A percentile compares a stretch with the other conserved stretches of the same genome.
These are phyloP conservation scores for Aspergillus neotritici DNA, from an alignment of 2,329 filamentous ascomycete genomes.

Conservation along the genomic window DNA sequence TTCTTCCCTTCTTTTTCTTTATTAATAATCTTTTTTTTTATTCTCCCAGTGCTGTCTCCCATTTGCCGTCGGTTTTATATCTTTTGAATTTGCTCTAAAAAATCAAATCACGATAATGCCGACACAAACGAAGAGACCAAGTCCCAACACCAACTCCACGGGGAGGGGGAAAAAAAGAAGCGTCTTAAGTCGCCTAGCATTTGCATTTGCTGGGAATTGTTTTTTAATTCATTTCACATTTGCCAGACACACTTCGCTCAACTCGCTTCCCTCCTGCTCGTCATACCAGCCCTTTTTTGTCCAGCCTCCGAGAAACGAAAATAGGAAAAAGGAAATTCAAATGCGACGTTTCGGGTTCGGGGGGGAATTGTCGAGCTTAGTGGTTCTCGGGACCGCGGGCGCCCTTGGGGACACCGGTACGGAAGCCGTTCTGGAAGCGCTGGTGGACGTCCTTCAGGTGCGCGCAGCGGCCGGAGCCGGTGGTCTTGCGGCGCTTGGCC, in stretches of 20 bases:
- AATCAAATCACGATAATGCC: conserved; percentile 20
- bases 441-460: conserved; percentile 89
- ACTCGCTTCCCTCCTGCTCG: conserved; percentile 16
- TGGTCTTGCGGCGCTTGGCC: conserved; percentile 99
- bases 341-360: conserved; percentile 29
- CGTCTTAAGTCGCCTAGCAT: conserved; percentile 31
- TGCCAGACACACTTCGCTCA: conserved; percentile 20
- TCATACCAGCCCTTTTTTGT: conserved; percentile 34
- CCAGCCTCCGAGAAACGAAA: conserved; percentile 36
- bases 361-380: conserved; percentile 25
- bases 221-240: conserved; percentile 32
- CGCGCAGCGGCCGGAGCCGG: conserved; percentile 91
- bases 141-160: conserved; percentile 34
- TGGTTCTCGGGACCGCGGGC: conserved; percentile 59
- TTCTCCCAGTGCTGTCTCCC: conserved; percentile 24
- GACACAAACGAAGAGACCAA: conserved; percentile 26
- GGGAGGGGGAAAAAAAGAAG: conserved; percentile 23
- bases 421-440: conserved; percentile 98
- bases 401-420: conserved; percentile 78
- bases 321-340: conserved; percentile 28
- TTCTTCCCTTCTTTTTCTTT: conserved; percentile 29
- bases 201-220: conserved; percentile 22
- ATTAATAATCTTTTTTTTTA: conserved; percentile 27
- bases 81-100: conserved; percentile 21
- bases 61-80: conserved; percentile 19